Percentiles rank a stretch among this genome's conserved stretches.
Conservation (phyloP, 1,139 yeast species). For the Pichia sp. region DNA sequence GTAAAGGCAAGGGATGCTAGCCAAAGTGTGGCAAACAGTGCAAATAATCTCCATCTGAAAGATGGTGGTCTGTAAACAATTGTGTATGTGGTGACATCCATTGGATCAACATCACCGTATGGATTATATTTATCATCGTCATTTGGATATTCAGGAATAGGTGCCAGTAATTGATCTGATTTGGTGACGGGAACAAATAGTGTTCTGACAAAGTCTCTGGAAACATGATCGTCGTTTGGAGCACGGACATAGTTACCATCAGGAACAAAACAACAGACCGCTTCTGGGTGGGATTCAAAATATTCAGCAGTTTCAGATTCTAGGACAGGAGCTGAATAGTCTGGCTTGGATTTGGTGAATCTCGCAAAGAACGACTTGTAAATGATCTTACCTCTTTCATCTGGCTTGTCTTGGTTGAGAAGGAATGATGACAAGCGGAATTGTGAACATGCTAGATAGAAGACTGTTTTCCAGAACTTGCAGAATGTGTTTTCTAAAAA, state of each 20-base stretch:
- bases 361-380: constrained; percentile 51
- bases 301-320: constrained; percentile 43
- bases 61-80: constrained; percentile 87
- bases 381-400: constrained; percentile 70
- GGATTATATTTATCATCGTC: constrained; percentile 41
- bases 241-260: constrained; percentile 85
- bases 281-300: constrained; percentile 41
- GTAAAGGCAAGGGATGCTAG: constrained; percentile 58
- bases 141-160: constrained; percentile 34
- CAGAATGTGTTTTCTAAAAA: constrained; percentile 16
- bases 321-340: constrained; percentile 58
- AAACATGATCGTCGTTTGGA: constrained; percentile 76
- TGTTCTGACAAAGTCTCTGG: constrained; percentile 59
- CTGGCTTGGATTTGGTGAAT: constrained; percentile 47
- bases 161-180: constrained; percentile 63
- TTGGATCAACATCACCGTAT: constrained; percentile 54
- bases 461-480: constrained; percentile 61
- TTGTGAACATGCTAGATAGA: constrained; percentile 53
- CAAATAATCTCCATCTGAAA: constrained; percentile 59
- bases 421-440: constrained; percentile 79
- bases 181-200: constrained; percentile 83
- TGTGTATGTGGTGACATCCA: constrained; percentile 54
- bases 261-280: constrained; percentile 60
- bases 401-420: constrained; percentile 62
- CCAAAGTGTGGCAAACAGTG: constrained; percentile 65